Conservation (phyloP, 805 yeast species). For the Diddensiella caesifluorescens region DNA sequence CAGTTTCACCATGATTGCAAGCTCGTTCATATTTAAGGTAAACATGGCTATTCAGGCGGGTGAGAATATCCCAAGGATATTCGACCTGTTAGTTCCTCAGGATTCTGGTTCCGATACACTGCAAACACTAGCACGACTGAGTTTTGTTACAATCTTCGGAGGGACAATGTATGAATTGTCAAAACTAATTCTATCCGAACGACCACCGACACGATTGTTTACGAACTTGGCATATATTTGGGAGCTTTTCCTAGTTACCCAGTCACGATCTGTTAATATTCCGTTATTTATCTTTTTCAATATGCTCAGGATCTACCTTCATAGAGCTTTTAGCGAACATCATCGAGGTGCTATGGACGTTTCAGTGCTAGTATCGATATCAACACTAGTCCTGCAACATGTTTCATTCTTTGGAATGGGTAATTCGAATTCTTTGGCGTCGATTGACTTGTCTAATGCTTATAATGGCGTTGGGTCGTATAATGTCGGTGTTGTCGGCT, state of each 20-base stretch:
- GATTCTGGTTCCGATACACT: slow-evolving; percentile 15
- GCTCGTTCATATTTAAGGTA: slow-evolving; percentile 51
- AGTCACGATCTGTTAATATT: slow-evolving; percentile 48
- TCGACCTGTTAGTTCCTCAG: slow-evolving; percentile 24
- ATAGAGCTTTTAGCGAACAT: slow-evolving; percentile 10
- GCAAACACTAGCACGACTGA: slow-evolving; percentile 26
- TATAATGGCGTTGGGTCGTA: slow-evolving; percentile 81
- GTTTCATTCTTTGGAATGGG: slow-evolving; percentile 82
- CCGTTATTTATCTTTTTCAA: slow-evolving; percentile 47
- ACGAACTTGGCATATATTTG: slow-evolving; percentile 15
- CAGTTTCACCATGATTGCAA: slow-evolving; percentile 41
- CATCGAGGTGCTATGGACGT: slow-evolving; percentile 15
- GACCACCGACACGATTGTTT: slow-evolving; percentile 4
- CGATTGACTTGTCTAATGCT: slow-evolving; percentile 85
- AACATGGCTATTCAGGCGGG: slow-evolving; percentile 51
- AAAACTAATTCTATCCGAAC: slow-evolving; percentile 11
- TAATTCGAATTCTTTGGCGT: slow-evolving; percentile 85
- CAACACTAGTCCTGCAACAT: slow-evolving; percentile 58
- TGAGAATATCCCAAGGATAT: slow-evolving; percentile 43
- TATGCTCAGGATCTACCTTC: slow-evolving; percentile 19
- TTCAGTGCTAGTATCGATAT: slow-evolving; percentile 26
- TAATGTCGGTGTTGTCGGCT: slow-evolving; percentile 64
- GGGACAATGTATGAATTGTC: slow-evolving; percentile 22
- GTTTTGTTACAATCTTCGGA: slow-evolving; percentile 24
- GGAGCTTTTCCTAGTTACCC: slow-evolving; percentile 45